These are phyloP conservation scores for Paragyromitra xinjiangensis DNA, from an alignment of 495 filamentous ascomycete genomes.

Conservation along the genomic window DNA sequence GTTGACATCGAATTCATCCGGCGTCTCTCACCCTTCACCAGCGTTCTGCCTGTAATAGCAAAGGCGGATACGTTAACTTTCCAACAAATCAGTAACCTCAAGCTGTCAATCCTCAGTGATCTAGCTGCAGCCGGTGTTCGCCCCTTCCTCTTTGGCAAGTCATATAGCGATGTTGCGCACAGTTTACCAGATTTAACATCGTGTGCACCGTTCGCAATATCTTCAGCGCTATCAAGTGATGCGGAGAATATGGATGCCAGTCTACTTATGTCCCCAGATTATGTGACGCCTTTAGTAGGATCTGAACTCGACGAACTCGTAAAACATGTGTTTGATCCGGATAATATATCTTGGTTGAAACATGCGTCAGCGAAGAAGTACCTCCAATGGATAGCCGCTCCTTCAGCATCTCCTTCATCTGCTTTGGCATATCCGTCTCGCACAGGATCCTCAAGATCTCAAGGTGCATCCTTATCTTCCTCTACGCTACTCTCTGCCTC, in stretches of 20 bases:
- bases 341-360: conserved; percentile 85
- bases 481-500: conserved; percentile 43
- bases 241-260: conserved; percentile 93
- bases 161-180: conserved; percentile 54
- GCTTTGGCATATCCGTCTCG: conserved; percentile 37
- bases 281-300: conserved; percentile 80
- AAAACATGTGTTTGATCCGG: conserved; percentile 75
- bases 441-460: conserved; percentile 42
- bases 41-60: conserved; percentile 84
- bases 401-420: conserved; percentile 28
- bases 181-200: conserved; percentile 53
- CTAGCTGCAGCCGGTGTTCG: conserved; percentile 70
- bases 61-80: conserved; percentile 75
- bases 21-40: conserved; percentile 78
- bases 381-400: conserved; percentile 67
- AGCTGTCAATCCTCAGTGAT: conserved; percentile 68
- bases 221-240: conserved; percentile 78
- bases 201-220: conserved; percentile 76
- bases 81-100: conserved; percentile 69
- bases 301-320: conserved; percentile 81
- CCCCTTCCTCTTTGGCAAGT: conserved; percentile 72
- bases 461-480: conserved; percentile 33
- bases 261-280: conserved; percentile 91
- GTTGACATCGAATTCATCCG: conserved; percentile 80
- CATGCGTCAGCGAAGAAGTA: conserved; percentile 89